phyloP scores from a whole-genome alignment of 768 basidiomycete genomes.

The Trametes sanguinea region DNA sequence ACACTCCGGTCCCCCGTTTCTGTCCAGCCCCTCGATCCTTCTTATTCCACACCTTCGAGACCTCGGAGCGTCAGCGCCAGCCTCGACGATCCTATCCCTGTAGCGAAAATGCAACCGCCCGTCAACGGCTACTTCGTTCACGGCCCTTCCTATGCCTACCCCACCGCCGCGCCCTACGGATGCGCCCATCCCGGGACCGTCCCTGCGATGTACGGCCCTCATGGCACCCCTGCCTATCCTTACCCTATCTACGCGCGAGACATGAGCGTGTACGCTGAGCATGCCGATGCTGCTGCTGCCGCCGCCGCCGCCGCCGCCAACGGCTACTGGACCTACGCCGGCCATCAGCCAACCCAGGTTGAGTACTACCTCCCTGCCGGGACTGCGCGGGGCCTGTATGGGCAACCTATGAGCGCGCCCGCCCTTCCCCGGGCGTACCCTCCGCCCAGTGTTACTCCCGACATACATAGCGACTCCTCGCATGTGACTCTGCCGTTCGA shows the following conservation, averaged over 20 bases:
- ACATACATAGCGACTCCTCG: constrained; percentile 4
- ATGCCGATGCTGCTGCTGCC: neutral
- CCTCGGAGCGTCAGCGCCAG: constrained; percentile 26
- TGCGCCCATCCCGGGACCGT: neutral
- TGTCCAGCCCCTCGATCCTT: constrained; percentile 12
- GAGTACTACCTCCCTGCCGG: constrained; percentile 21
- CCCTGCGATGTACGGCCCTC: constrained; percentile 10
- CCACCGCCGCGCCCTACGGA: constrained; percentile 4
- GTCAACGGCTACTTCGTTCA: constrained; percentile 2
- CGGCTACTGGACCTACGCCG: constrained; percentile 20
- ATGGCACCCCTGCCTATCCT: constrained; percentile 4
- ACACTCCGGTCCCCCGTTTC: neutral
- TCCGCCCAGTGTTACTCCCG: neutral
- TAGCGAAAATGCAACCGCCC: constrained; percentile 14
- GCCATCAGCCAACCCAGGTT: constrained; percentile 10
- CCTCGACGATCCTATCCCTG: constrained; percentile 14
- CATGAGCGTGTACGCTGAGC: constrained; percentile 1
- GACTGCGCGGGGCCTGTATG: neutral
- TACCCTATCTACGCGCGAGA: constrained; percentile 13
- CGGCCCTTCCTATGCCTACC: constrained; percentile 10
- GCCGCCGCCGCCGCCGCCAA: neutral
- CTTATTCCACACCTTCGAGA: constrained; percentile 16
- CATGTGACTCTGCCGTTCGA: constrained; percentile 9
- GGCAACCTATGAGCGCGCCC: neutral
- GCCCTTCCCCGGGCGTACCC: neutral